Conservation (phyloP, 108 stramenopile species). For the Pseudonitzschia delicatissima region DNA sequence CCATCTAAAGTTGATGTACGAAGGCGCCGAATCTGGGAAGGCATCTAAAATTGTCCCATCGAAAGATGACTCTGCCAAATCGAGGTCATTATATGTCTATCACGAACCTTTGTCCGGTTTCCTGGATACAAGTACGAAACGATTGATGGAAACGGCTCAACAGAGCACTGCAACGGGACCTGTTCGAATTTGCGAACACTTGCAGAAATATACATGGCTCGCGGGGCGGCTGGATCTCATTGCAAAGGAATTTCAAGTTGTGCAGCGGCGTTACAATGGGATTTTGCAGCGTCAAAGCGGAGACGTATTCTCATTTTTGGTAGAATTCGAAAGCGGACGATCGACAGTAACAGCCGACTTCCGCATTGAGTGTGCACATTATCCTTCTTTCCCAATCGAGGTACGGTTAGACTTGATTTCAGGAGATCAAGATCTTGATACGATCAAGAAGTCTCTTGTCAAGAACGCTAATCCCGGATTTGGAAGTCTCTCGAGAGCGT, state of each 20-base stretch:
- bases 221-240: conserved; percentile 34
- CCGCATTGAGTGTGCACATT: conserved; percentile 42
- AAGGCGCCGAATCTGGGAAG: not conserved
- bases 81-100: not conserved
- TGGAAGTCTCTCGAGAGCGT: conserved; percentile 59
- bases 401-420: conserved; percentile 36
- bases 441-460: conserved; percentile 36
- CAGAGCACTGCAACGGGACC: not conserved
- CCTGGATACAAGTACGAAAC: not conserved
- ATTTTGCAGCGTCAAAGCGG: conserved; percentile 1
- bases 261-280: conserved; percentile 31
- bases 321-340: conserved; percentile 35
- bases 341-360: conserved; percentile 43
- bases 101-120: conserved; percentile 8
- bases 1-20: conserved; percentile 33
- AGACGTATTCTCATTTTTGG: conserved; percentile 34
- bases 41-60: not conserved
- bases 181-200: conserved; percentile 4
- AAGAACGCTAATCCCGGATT: conserved; percentile 72
- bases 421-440: conserved; percentile 44
- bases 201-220: conserved; percentile 27
- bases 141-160: not conserved
- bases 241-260: conserved; percentile 30
- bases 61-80: not conserved
- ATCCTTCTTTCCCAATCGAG: conserved; percentile 63